A percentile compares a stretch with the other conserved stretches of the same genome.
phyloP scores from a whole-genome alignment of 2,329 filamentous ascomycete species.

The Annulohypoxylon truncatum region DNA sequence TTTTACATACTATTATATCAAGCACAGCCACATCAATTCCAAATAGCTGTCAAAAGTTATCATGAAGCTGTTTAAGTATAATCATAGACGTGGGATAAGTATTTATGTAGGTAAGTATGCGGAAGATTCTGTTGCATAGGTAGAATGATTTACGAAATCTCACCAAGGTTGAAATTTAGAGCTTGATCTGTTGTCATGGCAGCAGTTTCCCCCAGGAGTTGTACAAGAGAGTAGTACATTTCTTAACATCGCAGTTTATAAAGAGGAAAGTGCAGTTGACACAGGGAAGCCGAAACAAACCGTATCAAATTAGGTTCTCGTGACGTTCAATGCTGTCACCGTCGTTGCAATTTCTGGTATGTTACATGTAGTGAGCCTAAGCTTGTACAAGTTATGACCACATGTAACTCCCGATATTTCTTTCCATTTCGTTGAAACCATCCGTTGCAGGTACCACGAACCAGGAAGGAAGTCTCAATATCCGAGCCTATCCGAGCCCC shows the following conservation, averaged over 20 bases:
- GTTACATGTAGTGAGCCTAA: background rate
- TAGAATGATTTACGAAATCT: background rate
- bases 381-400: background rate
- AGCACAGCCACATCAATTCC: background rate
- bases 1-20: background rate
- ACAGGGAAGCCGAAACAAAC: conserved; percentile 3
- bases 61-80: background rate
- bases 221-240: background rate
- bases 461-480: background rate
- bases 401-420: background rate
- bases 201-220: background rate
- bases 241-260: background rate
- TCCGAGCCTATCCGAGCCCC: conserved; percentile 1
- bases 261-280: background rate
- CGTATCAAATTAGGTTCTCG: background rate
- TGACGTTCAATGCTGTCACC: background rate
- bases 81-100: background rate
- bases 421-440: background rate
- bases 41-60: background rate
- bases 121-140: background rate
- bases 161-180: background rate
- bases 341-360: background rate
- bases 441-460: background rate
- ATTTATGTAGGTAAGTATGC: background rate
- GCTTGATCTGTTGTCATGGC: background rate